Evolutionary conservation across 495 filamentous ascomycete species (phyloP).

Genomic region (Glonium stellatum): DNA sequence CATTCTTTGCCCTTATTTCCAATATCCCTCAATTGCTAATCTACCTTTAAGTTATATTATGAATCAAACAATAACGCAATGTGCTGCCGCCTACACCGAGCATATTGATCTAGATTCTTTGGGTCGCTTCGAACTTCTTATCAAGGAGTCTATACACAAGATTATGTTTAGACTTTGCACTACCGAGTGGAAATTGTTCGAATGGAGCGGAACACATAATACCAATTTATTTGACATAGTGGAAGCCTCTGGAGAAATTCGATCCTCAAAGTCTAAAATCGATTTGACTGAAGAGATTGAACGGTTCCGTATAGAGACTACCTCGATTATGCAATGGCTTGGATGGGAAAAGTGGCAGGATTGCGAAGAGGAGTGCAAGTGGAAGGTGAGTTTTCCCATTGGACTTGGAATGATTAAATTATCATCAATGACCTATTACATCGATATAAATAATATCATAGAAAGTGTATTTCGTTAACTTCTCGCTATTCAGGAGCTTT

Average conservation of each 20-base stretch:
- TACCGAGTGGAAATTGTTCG: background rate
- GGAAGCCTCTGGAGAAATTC: no score
- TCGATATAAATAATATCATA: background rate
- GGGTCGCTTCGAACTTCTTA: background rate
- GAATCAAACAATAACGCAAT: background rate
- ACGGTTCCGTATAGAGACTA: no score
- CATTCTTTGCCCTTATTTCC: slow-evolving; percentile 1
- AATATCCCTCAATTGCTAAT: background rate
- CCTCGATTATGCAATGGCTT: background rate
- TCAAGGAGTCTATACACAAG: slow-evolving; percentile 3
- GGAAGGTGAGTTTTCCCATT: background rate
- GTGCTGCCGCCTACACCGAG: background rate
- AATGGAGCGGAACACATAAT: background rate
- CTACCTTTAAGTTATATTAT: background rate
- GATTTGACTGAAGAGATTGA: no score
- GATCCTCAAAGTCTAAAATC: no score
- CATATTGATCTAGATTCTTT: background rate
- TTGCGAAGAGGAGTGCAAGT: background rate
- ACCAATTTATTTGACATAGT: background rate
- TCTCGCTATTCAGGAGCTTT: background rate
- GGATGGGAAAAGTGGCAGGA: background rate
- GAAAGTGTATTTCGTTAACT: background rate
- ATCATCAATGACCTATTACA: background rate
- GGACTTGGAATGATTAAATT: no score
- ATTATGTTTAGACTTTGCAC: slow-evolving; percentile 1